phyloP scores from a whole-genome alignment of 441 rosid genomes.

The Syzygium syzygioides region DNA sequence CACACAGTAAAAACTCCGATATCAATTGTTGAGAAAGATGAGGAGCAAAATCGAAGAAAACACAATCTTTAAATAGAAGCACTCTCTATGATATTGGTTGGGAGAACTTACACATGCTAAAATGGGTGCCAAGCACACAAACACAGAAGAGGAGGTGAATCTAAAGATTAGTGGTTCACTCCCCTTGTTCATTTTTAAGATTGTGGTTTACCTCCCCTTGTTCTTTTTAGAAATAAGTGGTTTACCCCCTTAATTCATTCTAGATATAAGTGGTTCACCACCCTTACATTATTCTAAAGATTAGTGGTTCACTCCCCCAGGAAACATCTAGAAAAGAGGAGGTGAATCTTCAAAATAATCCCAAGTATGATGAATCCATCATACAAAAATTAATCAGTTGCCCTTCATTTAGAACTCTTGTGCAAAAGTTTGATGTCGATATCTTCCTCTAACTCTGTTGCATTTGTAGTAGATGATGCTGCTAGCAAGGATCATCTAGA shows the following conservation, averaged over 20 bases:
- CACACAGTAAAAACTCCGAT: rapidly evolving
- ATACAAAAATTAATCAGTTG: not conserved
- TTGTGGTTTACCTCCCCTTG: no score
- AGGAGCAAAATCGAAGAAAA: not conserved
- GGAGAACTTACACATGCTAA: not conserved
- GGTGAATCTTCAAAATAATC: not conserved
- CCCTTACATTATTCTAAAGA: not conserved
- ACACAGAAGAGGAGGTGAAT: not conserved
- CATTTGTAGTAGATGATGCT: not conserved
- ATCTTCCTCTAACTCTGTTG: not conserved
- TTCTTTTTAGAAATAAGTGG: no score
- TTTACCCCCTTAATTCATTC: not conserved
- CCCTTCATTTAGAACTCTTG: not conserved
- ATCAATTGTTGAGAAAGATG: not conserved
- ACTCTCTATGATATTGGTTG: no score
- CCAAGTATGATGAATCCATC: not conserved
- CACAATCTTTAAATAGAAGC: no score
- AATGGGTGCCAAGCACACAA: not conserved
- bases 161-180: no score
- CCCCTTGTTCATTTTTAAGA: no score
- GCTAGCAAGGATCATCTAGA: no score
- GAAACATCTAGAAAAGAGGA: not conserved
- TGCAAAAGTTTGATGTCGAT: not conserved
- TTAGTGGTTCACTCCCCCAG: not conserved
- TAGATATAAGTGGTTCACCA: not conserved